Evolutionary conservation across 2,329 filamentous ascomycete genomes (phyloP), one percentile per base, ranked within the genome.

Genomic region (Mariannaea elegans): DNA sequence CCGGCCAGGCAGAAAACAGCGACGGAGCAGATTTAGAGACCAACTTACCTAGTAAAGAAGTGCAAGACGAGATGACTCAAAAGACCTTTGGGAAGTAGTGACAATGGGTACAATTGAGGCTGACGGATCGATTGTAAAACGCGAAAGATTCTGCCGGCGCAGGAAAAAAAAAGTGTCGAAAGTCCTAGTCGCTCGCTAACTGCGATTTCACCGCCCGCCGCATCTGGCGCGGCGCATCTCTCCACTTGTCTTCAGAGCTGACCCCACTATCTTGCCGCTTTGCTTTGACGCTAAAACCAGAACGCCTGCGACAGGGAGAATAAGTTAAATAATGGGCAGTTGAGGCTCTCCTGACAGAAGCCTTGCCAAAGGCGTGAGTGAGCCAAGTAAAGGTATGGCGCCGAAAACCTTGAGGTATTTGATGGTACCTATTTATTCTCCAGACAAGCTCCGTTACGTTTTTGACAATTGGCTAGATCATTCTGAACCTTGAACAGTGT

Each of bases 121-220:
- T 65, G 39, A 29, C 53, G 46, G 46, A 44, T 36, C 27, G 41
- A 61, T 29, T 24, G 24, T 63, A 27, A 62, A 64, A 57, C 48
- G 59, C 61, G 61, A 70, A 51, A 47, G 49, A 71, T 71, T 71
- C 69, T 71, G 69, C 67, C 68, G 59, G 53, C 62, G 65, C 63
- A 52, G 50, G 53, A 65, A 68, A 63, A 66, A 68, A 71, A 70
- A 56, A 53, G 59, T 56, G 38, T 51, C 47, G 54, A 63, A 71
- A 64, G 55, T 64, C 38, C 59, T 61, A 54, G 61, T 57, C 55
- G 53, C 48, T 61, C 42, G 42, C 59, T 65, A 65, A 63, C 61
- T 70, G 65, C 69, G 69, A 71, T 69, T 71, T 71, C 69, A 71
- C 69, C 69, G 69, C 69, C 67, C 68, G 41, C 68, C 65, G 59